phyloP scores from a whole-genome alignment of 345 rosid species.

The Eucalyptus curtisii region DNA sequence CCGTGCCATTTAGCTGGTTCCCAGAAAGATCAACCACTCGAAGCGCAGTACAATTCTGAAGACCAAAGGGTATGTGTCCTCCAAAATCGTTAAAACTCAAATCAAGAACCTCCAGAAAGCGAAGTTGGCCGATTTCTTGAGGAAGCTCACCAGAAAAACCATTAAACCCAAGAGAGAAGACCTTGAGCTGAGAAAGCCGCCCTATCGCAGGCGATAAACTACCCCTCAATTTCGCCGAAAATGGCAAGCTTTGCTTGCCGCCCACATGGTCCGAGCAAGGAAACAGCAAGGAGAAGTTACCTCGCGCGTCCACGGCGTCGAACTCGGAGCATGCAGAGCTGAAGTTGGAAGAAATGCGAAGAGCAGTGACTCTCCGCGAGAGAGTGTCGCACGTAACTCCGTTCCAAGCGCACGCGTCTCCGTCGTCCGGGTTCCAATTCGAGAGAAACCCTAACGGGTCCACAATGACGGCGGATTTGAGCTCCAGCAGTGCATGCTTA shows the following conservation, averaged over 20 bases:
- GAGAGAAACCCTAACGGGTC: constrained; percentile 37
- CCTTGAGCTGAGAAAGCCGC: constrained; percentile 17
- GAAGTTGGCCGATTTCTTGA: constrained; percentile 20
- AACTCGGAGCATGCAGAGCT: constrained; percentile 4
- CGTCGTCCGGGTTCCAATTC: constrained; percentile 31
- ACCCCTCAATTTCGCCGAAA: constrained; percentile 13
- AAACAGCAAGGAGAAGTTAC: constrained; percentile 17
- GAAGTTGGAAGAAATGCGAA: constrained; percentile 8
- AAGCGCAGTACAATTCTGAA: constrained; percentile 19
- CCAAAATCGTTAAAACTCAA: constrained; percentile 31
- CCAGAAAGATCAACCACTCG: constrained; percentile 26
- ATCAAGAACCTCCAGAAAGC: constrained; percentile 30
- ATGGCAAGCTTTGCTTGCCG: neutral
- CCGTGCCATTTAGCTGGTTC: constrained; percentile 23
- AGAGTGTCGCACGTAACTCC: constrained; percentile 29
- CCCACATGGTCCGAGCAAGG: constrained; percentile 10
- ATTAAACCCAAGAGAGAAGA: constrained; percentile 26
- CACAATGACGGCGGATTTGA: constrained; percentile 23
- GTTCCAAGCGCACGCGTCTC: constrained; percentile 22
- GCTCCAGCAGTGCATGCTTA: constrained; percentile 15
- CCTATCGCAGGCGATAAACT: constrained; percentile 15
- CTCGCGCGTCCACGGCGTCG: neutral
- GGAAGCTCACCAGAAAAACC: constrained; percentile 27
- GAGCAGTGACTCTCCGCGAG: constrained; percentile 19
- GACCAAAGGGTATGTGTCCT: constrained; percentile 14